phyloP scores from a whole-genome alignment of 1,139 yeast genomes.

The Pichia sorboxylosa region DNA sequence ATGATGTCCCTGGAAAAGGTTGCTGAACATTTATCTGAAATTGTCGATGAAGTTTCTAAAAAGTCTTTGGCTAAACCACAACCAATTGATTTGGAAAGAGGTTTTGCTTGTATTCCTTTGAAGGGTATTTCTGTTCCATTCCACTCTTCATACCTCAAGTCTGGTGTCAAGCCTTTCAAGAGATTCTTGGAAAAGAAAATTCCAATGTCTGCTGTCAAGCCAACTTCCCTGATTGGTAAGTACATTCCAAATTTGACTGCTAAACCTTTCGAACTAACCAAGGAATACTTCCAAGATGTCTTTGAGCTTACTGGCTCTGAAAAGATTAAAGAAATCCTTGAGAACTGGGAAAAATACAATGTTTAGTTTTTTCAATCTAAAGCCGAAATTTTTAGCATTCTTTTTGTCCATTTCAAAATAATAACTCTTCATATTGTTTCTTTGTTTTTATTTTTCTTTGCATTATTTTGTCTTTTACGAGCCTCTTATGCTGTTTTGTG shows the following conservation, averaged over 20 bases:
- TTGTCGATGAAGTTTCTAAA: conserved; percentile 73
- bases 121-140: conserved; percentile 98
- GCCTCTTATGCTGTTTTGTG: conserved; percentile 10
- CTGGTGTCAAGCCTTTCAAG: conserved; percentile 98
- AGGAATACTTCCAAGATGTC: conserved; percentile 94
- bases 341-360: conserved; percentile 88
- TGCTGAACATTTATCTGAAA: conserved; percentile 75
- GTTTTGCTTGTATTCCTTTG: conserved; percentile 95
- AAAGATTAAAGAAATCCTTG: conserved; percentile 78
- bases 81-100: conserved; percentile 94
- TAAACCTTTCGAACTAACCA: conserved; percentile 88
- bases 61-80: conserved; percentile 80
- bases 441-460: not conserved
- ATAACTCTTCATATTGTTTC: no score
- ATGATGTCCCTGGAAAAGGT: conserved; percentile 78
- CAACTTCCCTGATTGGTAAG: conserved; percentile 83
- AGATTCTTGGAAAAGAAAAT: conserved; percentile 94
- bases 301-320: conserved; percentile 85
- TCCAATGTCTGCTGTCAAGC: conserved; percentile 89
- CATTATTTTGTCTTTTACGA: conserved; percentile 1
- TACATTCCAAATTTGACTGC: conserved; percentile 99
- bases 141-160: conserved; percentile 95
- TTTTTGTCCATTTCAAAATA: not conserved
- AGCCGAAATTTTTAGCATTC: not conserved
- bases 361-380: conserved; percentile 10